Evolutionary conservation across 345 rosid genomes (phyloP).

Genomic region (Gossypium longicalyx): DNA sequence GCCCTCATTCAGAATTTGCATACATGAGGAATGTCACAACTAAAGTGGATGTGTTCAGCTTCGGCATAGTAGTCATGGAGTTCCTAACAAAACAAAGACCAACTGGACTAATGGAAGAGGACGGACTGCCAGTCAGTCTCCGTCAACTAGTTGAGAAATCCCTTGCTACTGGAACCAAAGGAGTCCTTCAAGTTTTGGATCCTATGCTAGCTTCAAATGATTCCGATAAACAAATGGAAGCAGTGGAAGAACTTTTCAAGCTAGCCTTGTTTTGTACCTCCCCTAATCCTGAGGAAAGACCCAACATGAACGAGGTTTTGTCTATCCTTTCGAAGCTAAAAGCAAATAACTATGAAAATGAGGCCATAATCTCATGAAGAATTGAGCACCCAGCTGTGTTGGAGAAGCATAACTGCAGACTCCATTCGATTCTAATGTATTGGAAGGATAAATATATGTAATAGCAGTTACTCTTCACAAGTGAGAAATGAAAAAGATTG

Average conservation of each 20-base stretch:
- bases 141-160: slow-evolving; percentile 52
- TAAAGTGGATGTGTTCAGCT: slow-evolving; percentile 85
- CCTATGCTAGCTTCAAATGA: slow-evolving; percentile 24
- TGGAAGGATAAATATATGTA: not conserved
- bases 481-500: not conserved
- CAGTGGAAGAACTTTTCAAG: slow-evolving; percentile 34
- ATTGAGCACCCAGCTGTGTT: not conserved
- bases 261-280: slow-evolving; percentile 58
- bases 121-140: slow-evolving; percentile 44
- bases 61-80: slow-evolving; percentile 71
- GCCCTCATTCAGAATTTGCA: slow-evolving; percentile 56
- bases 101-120: slow-evolving; percentile 49
- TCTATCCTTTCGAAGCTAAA: slow-evolving; percentile 44
- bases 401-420: not conserved
- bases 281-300: slow-evolving; percentile 61
- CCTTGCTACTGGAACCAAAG: slow-evolving; percentile 33
- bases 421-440: not conserved
- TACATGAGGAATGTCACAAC: slow-evolving; percentile 76
- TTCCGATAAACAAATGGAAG: slow-evolving; percentile 26
- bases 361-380: not conserved
- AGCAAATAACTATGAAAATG: slow-evolving; percentile 8
- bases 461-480: not conserved
- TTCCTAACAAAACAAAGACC: slow-evolving; percentile 65
- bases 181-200: slow-evolving; percentile 44
- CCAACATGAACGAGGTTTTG: slow-evolving; percentile 53